Evolutionary conservation across 176 grass and related monocot genomes (phyloP), one percentile per base, ranked within the genome.

Genomic region (Triticum monococcum): DNA sequence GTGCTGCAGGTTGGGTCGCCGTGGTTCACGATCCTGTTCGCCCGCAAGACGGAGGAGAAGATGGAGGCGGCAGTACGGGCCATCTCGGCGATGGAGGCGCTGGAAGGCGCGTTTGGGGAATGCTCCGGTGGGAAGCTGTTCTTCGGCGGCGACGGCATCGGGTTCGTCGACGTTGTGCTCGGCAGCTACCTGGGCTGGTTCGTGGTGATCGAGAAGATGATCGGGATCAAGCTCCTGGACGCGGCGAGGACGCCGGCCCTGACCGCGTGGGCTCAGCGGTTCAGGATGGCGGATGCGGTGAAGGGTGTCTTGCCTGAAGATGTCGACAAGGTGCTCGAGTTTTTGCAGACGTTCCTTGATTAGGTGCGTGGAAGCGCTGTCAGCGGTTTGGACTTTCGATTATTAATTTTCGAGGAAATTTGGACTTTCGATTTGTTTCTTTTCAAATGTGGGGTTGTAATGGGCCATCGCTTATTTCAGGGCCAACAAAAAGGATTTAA

Each of bases 141-240:
- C 92, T 85, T 89, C 60, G 82, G 88, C 20, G 82, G 83, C 77
- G 82, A 76, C 25, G 20, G 46, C 52, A 30, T 90, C 64, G 88
- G 88, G 40, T 72, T 64, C 79, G 79, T 90, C 2, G 88, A 90
- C 64, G 31, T 83, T 3, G 79, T 72, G 79, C 79, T 90, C 7
- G 88, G 88, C 22, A 82, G 88, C 72, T 86, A 77, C 72, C 83
- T 90, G 8, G 72, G 64, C 5, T 90, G 88, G 88, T 82, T 90
- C 83, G 77, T 61, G 72, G 88, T 78, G 83, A 64, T 86, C 52
- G 72, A 86, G 79, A 86, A 77, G 79, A 90, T 90, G 88, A 43
- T 77, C 72, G 54, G 79, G 31, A 79, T 86, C n/a, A 72, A 46
- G 73, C 24, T 86, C 40, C 20, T 86, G 17, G 84, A 90, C 72